phyloP scores from a whole-genome alignment of 148 eudicot species.

The Gaultheria prostrata region DNA sequence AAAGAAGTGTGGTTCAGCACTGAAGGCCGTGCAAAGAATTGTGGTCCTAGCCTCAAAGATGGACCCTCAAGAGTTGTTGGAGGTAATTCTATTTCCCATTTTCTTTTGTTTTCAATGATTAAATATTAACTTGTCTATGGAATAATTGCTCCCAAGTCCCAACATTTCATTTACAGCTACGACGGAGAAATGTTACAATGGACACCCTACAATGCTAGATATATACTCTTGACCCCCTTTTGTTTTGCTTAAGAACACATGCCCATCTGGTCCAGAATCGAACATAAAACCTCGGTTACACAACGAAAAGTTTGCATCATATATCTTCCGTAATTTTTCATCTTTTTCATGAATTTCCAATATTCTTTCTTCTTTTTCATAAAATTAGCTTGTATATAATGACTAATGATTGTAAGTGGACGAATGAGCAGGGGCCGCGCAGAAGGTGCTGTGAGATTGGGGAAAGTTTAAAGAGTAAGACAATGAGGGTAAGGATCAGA shows the following conservation, averaged over 20 bases:
- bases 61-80: slow-evolving; percentile 41
- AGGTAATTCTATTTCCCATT: slow-evolving; percentile 34
- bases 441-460: slow-evolving; percentile 72
- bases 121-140: neutral
- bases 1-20: slow-evolving; percentile 41
- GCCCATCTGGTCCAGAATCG: too few relatives aligned
- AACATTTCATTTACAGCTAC: too few relatives aligned
- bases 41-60: slow-evolving; percentile 54
- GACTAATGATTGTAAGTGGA: neutral
- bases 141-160: neutral
- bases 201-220: too few relatives aligned
- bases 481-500: slow-evolving; percentile 49
- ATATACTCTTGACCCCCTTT: too few relatives aligned
- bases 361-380: too few relatives aligned
- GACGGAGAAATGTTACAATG: too few relatives aligned
- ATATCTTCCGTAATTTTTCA: too few relatives aligned
- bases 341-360: too few relatives aligned
- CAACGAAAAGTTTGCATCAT: too few relatives aligned
- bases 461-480: slow-evolving; percentile 26
- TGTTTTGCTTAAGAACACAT: too few relatives aligned
- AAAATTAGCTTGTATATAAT: too few relatives aligned
- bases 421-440: slow-evolving; percentile 46
- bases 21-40: slow-evolving; percentile 39
- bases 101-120: neutral
- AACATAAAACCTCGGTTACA: too few relatives aligned